phyloP scores from a whole-genome alignment of 2,329 filamentous ascomycete genomes.

The Cryphonectria carpinicola region DNA sequence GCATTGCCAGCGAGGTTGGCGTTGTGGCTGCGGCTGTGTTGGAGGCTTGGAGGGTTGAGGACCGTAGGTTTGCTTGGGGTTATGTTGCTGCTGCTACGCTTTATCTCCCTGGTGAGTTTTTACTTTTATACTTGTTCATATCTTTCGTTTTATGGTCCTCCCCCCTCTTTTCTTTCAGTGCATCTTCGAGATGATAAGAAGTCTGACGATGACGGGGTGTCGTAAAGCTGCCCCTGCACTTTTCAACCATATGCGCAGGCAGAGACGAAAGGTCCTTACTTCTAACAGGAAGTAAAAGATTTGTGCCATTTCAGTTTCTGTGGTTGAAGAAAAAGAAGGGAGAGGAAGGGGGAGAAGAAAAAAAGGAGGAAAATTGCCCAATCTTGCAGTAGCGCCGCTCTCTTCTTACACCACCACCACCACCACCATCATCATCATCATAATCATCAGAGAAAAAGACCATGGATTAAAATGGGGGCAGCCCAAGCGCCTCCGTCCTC shows the following conservation, averaged over 20 bases:
- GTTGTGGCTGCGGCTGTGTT: constrained; percentile 19
- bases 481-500: constrained; percentile 20
- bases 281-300: constrained; percentile 6
- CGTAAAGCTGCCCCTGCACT: constrained; percentile 23
- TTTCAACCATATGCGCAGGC: constrained; percentile 26
- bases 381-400: neutral
- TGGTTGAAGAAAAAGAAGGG: neutral
- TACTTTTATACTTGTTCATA: neutral
- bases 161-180: neutral
- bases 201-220: neutral
- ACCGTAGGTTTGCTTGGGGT: constrained; percentile 16
- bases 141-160: neutral
- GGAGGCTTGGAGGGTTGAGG: constrained; percentile 8
- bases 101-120: constrained; percentile 24
- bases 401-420: neutral
- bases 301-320: neutral
- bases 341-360: neutral
- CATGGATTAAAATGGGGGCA: neutral
- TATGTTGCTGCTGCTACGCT: constrained; percentile 22
- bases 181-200: neutral
- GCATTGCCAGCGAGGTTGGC: constrained; percentile 23
- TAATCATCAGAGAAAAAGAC: neutral
- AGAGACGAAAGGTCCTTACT: constrained; percentile 24
- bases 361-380: neutral
- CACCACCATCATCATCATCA: neutral